Evolutionary conservation across 2,329 filamentous ascomycete species (phyloP), one percentile per base, ranked within the genome.

Genomic region (Fusarium brachygibbosum): DNA sequence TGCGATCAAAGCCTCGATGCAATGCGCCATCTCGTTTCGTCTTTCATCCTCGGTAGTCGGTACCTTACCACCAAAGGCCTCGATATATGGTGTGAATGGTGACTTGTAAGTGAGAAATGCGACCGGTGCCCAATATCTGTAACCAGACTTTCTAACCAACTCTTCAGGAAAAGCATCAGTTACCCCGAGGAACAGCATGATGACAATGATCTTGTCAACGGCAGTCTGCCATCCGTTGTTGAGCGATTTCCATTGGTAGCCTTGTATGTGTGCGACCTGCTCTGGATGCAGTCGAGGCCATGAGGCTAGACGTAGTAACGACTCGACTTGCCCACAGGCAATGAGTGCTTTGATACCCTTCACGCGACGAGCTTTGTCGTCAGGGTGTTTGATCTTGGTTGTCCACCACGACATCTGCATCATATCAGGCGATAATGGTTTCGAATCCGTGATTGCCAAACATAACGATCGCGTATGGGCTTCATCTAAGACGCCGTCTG

Each of bases 391-490:
- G 6, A 13, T n/a, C 0, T 31, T 41, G 1, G 12, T 25, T 0
- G 34, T 58, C 61, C 59, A 64, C 9, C 59, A 63, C 2, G 34
- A 12, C 12, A 59, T 38, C 7, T 59, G 45, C 34, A 64, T 64
- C 29, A 63, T 50, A 2, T 42, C 40, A 9, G 59, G 61, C 7
- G 44, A 44, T 3, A 64, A 8, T 3, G 41, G 38, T 2, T 32
- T 40, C 1, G 12, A 13, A 0, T 28, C 19, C 1, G 3, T 21
- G 0, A 64, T 9, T 4, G 59, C 32, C 0, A 9, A 5, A 23
- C 61, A 51, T 1, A 64, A 34, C 0, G 59, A 23, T 4, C 0
- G 0, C 0, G 2, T 5, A 14, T 58, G 19, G 0, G 54, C 28
- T 3, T 19, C 19, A 0, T 64, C 61, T 0, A 64, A 32, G 2